Evolutionary conservation across 2,329 filamentous ascomycete species (phyloP).

Genomic region (Fusarium setosum): DNA sequence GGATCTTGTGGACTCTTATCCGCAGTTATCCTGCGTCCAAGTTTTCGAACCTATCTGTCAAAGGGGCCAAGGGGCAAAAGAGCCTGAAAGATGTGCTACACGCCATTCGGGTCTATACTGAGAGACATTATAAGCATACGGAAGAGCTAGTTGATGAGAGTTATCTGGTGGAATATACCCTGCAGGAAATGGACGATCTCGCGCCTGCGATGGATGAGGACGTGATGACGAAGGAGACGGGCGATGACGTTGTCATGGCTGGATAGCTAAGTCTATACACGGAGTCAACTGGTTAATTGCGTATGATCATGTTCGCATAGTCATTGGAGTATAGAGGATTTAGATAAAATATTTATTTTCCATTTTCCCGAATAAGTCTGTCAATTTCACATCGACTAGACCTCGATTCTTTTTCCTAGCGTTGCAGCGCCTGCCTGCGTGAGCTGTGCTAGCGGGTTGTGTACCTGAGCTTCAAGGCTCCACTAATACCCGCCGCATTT

Average conservation of each 20-base stretch:
- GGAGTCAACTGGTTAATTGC: conserved; percentile 7
- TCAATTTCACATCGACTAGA: no score
- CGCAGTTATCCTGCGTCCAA: conserved; percentile 83
- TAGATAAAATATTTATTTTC: conserved; percentile 27
- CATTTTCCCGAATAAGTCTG: background rate
- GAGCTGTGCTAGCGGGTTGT: conserved; percentile 7
- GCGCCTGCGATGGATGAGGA: conserved; percentile 56
- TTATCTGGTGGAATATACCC: conserved; percentile 92
- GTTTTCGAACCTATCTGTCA: conserved; percentile 76
- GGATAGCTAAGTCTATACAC: conserved; percentile 37
- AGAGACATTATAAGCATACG: conserved; percentile 89
- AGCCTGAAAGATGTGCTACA: conserved; percentile 87
- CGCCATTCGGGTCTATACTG: conserved; percentile 89
- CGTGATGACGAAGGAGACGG: conserved; percentile 46
- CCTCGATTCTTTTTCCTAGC: no score
- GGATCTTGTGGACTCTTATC: conserved; percentile 83
- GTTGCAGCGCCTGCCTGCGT: background rate
- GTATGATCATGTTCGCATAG: conserved; percentile 15
- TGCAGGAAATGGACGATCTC: conserved; percentile 90
- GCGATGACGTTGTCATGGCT: conserved; percentile 58
- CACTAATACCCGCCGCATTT: conserved; percentile 24
- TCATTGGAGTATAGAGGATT: conserved; percentile 32
- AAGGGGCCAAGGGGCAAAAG: conserved; percentile 67
- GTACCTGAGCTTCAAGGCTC: conserved; percentile 31
- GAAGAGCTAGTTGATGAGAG: conserved; percentile 95